Base-by-base conservation (phyloP, 495 filamentous ascomycete species). In the Xylaria castorea region DNA sequence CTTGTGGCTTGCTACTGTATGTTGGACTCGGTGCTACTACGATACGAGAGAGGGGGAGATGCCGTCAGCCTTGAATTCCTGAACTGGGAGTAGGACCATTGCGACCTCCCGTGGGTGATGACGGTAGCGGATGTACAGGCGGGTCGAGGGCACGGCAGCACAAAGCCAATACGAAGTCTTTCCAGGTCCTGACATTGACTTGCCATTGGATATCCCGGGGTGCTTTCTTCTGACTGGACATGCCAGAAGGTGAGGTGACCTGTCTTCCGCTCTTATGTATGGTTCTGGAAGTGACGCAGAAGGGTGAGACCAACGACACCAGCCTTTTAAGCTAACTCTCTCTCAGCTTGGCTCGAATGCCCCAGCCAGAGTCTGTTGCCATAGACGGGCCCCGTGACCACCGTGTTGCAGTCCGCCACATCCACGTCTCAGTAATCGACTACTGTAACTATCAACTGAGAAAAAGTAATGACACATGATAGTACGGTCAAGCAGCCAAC, bases 21-120 rank as follows among this genome's bases (percentile, higher is more conserved):
- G 64, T 67, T 53, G 46, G 32, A 53, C 46, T 53, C 8, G 46
- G 64, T 67, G 38, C 30, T 70, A 42, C 68, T 34, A 36, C 4
- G 42, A 67, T 25, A 50, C 50, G 34, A 67, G 51, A 32, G 27
- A 16, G 12, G 44, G 42, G 27, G 30, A 36, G 20, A 68, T 68
- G 66, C 66, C 66, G 66, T 68, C 66, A 68, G 66, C 66, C 66
- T 68, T 51, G 50, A 68, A 68, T 68, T 38, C 36, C 66, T 44
- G 12, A 42, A 68, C 50, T 68, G 36, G 50, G 66, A 40, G 34
- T 55, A 68, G 66, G 50, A 44, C 50, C 36, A 34, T 68, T 57
- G 50, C 50, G 65, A 65, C 22, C 44, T 68, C 65, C 34, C 65
- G 65, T 68, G 30, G 34, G 32, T 25, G 34, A 53, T 34, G 32